These are phyloP conservation scores for Mercurialis annua DNA, from an alignment of 345 rosid genomes.

Conservation along the genomic window DNA sequence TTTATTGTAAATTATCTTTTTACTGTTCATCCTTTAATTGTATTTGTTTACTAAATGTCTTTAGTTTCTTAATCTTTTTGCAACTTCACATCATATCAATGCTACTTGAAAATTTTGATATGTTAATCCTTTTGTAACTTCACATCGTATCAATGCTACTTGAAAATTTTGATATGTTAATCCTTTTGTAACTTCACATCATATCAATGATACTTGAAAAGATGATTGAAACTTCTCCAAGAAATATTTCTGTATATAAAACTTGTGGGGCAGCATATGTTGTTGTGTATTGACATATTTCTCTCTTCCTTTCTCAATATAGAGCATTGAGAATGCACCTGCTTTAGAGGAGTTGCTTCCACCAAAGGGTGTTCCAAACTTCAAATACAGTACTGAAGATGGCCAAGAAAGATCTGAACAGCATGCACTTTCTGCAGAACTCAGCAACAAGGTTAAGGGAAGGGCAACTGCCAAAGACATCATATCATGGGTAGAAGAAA, in stretches of 20 bases:
- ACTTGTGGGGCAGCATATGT: conserved; percentile 15
- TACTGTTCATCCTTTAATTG: background rate
- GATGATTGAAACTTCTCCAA: background rate
- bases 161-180: background rate
- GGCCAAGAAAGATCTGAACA: conserved; percentile 68
- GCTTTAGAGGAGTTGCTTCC: conserved; percentile 90
- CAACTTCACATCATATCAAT: conserved; percentile 1
- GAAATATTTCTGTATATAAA: background rate
- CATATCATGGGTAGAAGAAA: conserved; percentile 79
- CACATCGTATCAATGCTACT: background rate
- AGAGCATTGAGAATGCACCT: conserved; percentile 93
- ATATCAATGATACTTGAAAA: background rate
- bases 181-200: background rate
- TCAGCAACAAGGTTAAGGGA: conserved; percentile 80
- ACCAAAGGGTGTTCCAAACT: conserved; percentile 70
- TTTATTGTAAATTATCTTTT: background rate
- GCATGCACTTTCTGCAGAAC: conserved; percentile 65
- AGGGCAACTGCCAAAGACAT: conserved; percentile 78
- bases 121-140: background rate
- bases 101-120: background rate
- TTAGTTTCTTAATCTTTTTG: background rate
- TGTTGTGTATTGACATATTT: conserved; percentile 17
- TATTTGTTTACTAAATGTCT: background rate
- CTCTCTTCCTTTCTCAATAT: conserved; percentile 17
- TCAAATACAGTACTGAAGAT: conserved; percentile 56